Evolutionary conservation across 208 protist genomes (phyloP).

Genomic region (Novymonas esmeraldas): DNA sequence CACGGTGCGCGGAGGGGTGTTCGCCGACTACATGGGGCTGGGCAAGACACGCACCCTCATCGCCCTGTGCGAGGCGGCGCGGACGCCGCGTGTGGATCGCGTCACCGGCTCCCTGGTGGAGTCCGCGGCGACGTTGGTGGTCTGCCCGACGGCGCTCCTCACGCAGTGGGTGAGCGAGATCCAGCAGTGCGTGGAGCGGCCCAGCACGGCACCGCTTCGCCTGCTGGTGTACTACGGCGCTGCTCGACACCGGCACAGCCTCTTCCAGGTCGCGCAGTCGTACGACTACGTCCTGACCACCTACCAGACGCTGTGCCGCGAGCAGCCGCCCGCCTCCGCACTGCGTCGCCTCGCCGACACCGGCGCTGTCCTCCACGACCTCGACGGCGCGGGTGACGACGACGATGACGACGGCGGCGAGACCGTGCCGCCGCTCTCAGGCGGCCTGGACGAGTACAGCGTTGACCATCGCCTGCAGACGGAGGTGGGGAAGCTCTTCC

Average conservation of each 20-base stretch:
- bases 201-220: constrained; percentile 32
- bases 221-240: constrained; percentile 82
- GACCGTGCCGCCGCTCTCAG: neutral
- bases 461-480: constrained; percentile 27
- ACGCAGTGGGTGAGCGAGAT: constrained; percentile 79
- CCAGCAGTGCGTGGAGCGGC: constrained; percentile 34
- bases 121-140: constrained; percentile 72
- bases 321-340: constrained; percentile 24
- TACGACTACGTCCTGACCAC: constrained; percentile 87
- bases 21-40: constrained; percentile 82
- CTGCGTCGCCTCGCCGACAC: too few species aligned
- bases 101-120: constrained; percentile 64
- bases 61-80: constrained; percentile 68
- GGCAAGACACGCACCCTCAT: constrained; percentile 80
- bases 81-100: constrained; percentile 33
- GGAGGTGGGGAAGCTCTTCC: constrained; percentile 58
- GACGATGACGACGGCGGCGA: constrained; percentile 1
- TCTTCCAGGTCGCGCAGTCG: constrained; percentile 62
- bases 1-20: constrained; percentile 56
- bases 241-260: constrained; percentile 33
- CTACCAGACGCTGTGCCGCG: constrained; percentile 63
- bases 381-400: neutral
- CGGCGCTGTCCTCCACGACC: too few species aligned
- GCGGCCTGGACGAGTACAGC: constrained; percentile 4
- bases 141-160: constrained; percentile 72